phyloP scores from a whole-genome alignment of 1,284 basidiomycete genomes.

The Lentinus polychrous region DNA sequence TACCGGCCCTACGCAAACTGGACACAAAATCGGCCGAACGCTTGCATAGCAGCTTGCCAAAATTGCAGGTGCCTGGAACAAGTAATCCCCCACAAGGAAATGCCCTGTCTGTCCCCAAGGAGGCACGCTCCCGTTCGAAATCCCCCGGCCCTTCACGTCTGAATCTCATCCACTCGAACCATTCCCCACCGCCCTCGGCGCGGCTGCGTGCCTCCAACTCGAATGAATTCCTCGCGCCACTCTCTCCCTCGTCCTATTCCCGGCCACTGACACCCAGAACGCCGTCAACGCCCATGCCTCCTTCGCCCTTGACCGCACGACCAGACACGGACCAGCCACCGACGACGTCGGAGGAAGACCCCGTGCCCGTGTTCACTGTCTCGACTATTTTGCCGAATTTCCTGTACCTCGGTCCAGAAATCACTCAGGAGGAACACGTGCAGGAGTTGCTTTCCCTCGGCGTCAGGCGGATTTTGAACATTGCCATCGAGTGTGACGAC shows the following conservation, averaged over 20 bases:
- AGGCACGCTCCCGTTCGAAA: constrained; percentile 28
- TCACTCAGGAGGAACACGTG: constrained; percentile 70
- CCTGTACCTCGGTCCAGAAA: constrained; percentile 87
- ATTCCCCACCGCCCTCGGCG: constrained; percentile 46
- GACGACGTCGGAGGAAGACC: constrained; percentile 46
- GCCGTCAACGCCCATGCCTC: constrained; percentile 30
- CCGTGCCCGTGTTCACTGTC: constrained; percentile 62
- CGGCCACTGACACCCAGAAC: constrained; percentile 19
- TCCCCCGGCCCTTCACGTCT: constrained; percentile 56
- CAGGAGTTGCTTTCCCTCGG: constrained; percentile 69
- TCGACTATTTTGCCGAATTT: constrained; percentile 89
- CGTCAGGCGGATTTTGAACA: constrained; percentile 84
- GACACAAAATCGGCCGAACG: constrained; percentile 53
- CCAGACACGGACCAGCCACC: constrained; percentile 45
- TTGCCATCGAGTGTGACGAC: constrained; percentile 86
- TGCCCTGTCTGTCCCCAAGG: constrained; percentile 38
- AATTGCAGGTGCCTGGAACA: constrained; percentile 52
- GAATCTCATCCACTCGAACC: constrained; percentile 47
- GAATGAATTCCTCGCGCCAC: constrained; percentile 24
- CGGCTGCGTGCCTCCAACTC: constrained; percentile 23
- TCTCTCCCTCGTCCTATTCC: constrained; percentile 23
- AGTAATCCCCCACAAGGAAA: constrained; percentile 48
- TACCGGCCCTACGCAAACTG: constrained; percentile 50
- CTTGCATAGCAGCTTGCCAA: constrained; percentile 40
- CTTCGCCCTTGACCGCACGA: constrained; percentile 54